A percentile compares a stretch with the other conserved stretches of the same genome.
These are phyloP conservation scores for Saccharomyces hybrid DNA, from an alignment of 1,139 yeast species.

Conservation along the genomic window DNA sequence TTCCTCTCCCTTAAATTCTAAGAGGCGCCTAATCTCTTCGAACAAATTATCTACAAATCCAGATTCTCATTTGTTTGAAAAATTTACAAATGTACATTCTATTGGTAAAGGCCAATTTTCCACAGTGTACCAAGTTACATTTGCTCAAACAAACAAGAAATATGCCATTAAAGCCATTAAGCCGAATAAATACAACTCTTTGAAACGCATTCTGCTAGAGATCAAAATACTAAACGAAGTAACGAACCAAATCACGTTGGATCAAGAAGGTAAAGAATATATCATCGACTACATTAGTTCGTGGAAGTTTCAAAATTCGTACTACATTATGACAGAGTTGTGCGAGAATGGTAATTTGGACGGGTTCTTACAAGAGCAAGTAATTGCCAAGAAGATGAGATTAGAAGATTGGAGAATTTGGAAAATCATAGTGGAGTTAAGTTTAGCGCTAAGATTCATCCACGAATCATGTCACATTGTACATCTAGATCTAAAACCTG, in stretches of 20 bases:
- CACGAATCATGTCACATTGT: slow-evolving; percentile 65
- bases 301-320: slow-evolving; percentile 65
- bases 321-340: slow-evolving; percentile 88
- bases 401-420: slow-evolving; percentile 95
- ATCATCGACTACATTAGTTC: slow-evolving; percentile 74
- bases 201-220: slow-evolving; percentile 36
- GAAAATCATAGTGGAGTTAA: slow-evolving; percentile 82
- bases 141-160: slow-evolving; percentile 44
- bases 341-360: slow-evolving; percentile 93
- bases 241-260: slow-evolving; percentile 23
- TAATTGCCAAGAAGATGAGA: slow-evolving; percentile 42
- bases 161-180: slow-evolving; percentile 86
- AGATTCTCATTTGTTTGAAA: slow-evolving; percentile 45
- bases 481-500: slow-evolving; percentile 90
- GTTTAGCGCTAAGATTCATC: slow-evolving; percentile 71
- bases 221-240: slow-evolving; percentile 27
- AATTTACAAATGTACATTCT: slow-evolving; percentile 63
- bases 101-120: slow-evolving; percentile 88
- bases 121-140: slow-evolving; percentile 68
- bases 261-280: slow-evolving; percentile 73
- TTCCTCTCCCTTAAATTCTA: slow-evolving; percentile 7
- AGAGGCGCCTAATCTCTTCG: slow-evolving; percentile 7
- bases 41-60: slow-evolving; percentile 34
- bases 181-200: slow-evolving; percentile 27
- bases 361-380: slow-evolving; percentile 73